Percentiles rank a stretch among this genome's conserved stretches.
These are phyloP conservation scores for Picochlorum sp. DNA, from an alignment of 139 green algal species.

Conservation along the genomic window DNA sequence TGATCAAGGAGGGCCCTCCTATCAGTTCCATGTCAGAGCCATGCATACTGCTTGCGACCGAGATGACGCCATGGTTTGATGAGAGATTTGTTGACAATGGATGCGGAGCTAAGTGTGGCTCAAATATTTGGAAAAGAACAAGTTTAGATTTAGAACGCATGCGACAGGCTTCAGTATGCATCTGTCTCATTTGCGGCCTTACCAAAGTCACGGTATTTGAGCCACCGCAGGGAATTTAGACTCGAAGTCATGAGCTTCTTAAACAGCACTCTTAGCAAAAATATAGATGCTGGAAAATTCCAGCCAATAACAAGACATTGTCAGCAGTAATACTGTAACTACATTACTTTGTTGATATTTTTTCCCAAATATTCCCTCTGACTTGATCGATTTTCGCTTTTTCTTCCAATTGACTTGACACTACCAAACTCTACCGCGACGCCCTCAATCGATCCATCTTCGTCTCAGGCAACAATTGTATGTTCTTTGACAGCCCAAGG, in stretches of 20 bases:
- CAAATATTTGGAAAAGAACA: background rate
- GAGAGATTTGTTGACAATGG: conserved; percentile 10
- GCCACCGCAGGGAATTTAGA: background rate
- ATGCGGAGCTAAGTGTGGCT: conserved; percentile 1
- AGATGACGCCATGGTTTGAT: conserved; percentile 7
- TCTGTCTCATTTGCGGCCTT: background rate
- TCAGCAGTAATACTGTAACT: background rate
- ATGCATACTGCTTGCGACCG: background rate
- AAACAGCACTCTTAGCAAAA: background rate
- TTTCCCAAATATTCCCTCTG: background rate
- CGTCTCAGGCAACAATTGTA: conserved; percentile 52
- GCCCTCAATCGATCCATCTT: conserved; percentile 39
- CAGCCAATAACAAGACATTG: background rate
- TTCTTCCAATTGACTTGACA: conserved; percentile 13
- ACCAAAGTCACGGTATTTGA: conserved; percentile 6
- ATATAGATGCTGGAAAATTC: conserved; percentile 2
- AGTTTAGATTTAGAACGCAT: conserved; percentile 8
- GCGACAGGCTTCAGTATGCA: conserved; percentile 4
- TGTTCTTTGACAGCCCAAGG: conserved; percentile 47
- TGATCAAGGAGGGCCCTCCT: background rate
- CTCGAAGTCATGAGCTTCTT: background rate
- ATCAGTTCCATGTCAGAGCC: background rate
- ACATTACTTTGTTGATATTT: background rate
- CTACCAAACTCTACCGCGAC: conserved; percentile 27
- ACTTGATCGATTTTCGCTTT: conserved; percentile 16